Percentiles rank a stretch among this genome's conserved stretches.
These are phyloP conservation scores for Talaromyces sp. DNA, from an alignment of 2,329 filamentous ascomycete genomes.

Conservation along the genomic window DNA sequence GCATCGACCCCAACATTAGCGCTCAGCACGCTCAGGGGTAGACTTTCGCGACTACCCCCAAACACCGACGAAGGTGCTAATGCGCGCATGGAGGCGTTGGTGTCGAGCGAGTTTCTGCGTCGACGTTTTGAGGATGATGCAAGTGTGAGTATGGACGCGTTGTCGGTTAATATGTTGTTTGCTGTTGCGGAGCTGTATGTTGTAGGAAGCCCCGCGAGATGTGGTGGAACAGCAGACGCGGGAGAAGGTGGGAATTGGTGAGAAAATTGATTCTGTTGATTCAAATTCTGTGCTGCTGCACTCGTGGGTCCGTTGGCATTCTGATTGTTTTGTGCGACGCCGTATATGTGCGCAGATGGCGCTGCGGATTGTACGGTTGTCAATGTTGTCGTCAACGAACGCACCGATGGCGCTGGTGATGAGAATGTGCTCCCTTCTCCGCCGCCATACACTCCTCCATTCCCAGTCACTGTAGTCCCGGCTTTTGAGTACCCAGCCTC, in stretches of 20 bases:
- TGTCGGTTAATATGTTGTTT: constrained; percentile 62
- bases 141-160: constrained; percentile 63
- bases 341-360: constrained; percentile 48
- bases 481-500: constrained; percentile 75
- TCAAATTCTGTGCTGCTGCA: constrained; percentile 35
- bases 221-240: constrained; percentile 59
- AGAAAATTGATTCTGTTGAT: constrained; percentile 52
- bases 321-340: constrained; percentile 25
- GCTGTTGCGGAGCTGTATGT: constrained; percentile 61
- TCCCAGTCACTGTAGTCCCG: constrained; percentile 69
- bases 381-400: constrained; percentile 62
- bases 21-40: constrained; percentile 61
- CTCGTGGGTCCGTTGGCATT: constrained; percentile 29
- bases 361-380: constrained; percentile 64
- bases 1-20: constrained; percentile 47
- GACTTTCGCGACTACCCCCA: constrained; percentile 61
- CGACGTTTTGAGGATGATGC: constrained; percentile 63
- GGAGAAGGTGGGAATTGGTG: constrained; percentile 60
- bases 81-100: constrained; percentile 64
- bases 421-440: constrained; percentile 67
- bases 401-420: constrained; percentile 62
- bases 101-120: constrained; percentile 62
- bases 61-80: constrained; percentile 63
- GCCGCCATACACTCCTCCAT: constrained; percentile 62
- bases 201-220: constrained; percentile 53